phyloP scores from a whole-genome alignment of 2,329 filamentous ascomycete genomes.

The Graphium sp. region DNA sequence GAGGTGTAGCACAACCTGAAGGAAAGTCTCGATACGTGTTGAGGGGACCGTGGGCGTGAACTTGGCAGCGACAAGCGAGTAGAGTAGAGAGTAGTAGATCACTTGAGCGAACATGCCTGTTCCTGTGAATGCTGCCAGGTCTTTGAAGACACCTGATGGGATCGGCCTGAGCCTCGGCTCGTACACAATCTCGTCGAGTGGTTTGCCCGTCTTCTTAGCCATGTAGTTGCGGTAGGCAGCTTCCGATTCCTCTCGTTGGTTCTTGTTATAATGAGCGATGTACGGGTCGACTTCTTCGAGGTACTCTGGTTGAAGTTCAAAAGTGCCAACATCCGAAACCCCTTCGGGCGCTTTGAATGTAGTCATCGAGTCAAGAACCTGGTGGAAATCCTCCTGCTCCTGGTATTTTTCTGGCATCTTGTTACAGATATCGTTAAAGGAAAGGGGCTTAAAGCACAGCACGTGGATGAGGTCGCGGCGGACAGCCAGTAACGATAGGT shows the following conservation, averaged over 20 bases:
- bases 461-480: conserved; percentile 85
- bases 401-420: conserved; percentile 80
- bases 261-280: conserved; percentile 89
- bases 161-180: conserved; percentile 73
- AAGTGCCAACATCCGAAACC: conserved; percentile 80
- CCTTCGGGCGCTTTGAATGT: conserved; percentile 83
- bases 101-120: conserved; percentile 81
- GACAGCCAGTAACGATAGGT: conserved; percentile 53
- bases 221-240: conserved; percentile 73
- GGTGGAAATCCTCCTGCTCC: conserved; percentile 76
- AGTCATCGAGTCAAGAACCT: conserved; percentile 73
- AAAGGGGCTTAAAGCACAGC: conserved; percentile 88
- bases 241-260: conserved; percentile 91
- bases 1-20: conserved; percentile 82
- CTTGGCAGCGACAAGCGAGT: conserved; percentile 52
- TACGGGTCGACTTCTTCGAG: conserved; percentile 88
- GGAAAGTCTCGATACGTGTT: conserved; percentile 76
- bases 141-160: conserved; percentile 57
- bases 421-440: conserved; percentile 77
- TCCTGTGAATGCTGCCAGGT: conserved; percentile 63
- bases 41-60: conserved; percentile 59
- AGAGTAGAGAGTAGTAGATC: conserved; percentile 75
- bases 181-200: conserved; percentile 70
- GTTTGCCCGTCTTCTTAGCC: conserved; percentile 73
- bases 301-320: conserved; percentile 76